phyloP scores from a whole-genome alignment of 192 early-diverging fungal species.

The Linnemannia schmuckeri region DNA sequence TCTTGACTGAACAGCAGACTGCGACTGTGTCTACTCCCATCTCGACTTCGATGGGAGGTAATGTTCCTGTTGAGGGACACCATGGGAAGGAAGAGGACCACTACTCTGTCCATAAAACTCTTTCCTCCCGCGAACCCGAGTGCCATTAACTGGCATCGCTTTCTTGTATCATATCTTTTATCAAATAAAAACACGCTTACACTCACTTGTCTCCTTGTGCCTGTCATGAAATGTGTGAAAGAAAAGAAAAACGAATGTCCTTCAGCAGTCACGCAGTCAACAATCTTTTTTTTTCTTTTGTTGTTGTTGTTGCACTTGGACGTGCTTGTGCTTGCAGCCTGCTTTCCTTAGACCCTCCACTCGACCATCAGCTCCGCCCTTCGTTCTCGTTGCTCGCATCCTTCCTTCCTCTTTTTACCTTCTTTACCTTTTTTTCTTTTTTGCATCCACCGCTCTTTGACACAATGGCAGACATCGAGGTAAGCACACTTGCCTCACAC shows the following conservation, averaged over 20 bases:
- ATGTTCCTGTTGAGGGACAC: background rate
- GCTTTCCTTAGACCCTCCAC: background rate
- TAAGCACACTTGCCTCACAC: background rate
- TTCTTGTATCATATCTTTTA: background rate
- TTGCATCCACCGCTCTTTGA: background rate
- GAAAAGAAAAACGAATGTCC: background rate
- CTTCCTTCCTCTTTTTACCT: background rate
- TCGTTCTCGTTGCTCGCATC: background rate
- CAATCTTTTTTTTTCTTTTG: background rate
- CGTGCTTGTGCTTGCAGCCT: background rate
- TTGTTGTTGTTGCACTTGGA: background rate
- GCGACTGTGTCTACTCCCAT: background rate
- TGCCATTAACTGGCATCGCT: background rate
- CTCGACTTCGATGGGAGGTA: background rate
- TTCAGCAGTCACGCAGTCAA: conserved; percentile 8
- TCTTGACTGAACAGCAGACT: background rate
- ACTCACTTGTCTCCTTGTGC: background rate
- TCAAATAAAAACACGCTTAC: background rate
- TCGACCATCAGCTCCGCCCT: background rate
- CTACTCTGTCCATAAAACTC: background rate
- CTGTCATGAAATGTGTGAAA: background rate
- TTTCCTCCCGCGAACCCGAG: background rate
- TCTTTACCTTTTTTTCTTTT: background rate
- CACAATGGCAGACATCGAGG: conserved; percentile 39
- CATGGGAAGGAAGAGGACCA: no score